These are phyloP conservation scores for Colletotrichum costaricense DNA, from an alignment of 2,329 filamentous ascomycete genomes.

Conservation along the genomic window DNA sequence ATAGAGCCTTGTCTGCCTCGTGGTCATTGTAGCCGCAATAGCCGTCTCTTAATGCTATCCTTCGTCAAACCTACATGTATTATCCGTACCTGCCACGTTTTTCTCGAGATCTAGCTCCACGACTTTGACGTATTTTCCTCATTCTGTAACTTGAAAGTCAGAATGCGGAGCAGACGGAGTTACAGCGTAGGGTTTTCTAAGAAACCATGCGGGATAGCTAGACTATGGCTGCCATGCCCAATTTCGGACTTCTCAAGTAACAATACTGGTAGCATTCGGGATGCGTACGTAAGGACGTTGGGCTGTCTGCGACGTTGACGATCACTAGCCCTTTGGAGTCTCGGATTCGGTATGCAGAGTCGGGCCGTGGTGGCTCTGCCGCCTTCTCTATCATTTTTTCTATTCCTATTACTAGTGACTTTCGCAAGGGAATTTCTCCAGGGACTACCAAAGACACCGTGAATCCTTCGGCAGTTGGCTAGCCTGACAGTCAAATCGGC, in stretches of 20 bases:
- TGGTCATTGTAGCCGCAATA: constrained; percentile 22
- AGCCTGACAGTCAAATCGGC: constrained; percentile 4
- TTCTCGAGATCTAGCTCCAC: background rate
- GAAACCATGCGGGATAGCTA: background rate
- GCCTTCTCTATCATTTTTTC: background rate
- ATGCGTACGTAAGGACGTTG: background rate
- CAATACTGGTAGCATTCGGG: background rate
- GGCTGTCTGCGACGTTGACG: background rate
- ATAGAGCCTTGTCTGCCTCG: background rate
- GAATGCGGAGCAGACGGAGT: constrained; percentile 11
- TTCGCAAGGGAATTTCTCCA: background rate
- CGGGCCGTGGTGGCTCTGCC: background rate
- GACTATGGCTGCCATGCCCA: background rate
- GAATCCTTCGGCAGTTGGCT: constrained; percentile 12
- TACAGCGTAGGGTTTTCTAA: background rate
- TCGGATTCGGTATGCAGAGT: constrained; percentile 23
- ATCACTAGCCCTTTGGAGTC: background rate
- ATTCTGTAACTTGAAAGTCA: background rate
- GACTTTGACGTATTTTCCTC: background rate
- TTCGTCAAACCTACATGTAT: background rate
- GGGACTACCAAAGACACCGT: background rate
- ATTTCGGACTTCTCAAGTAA: background rate
- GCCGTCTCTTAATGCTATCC: constrained; percentile 2
- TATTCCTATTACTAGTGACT: background rate
- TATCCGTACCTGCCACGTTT: background rate